Conservation (phyloP, 2,329 filamentous ascomycete species). For the Aureobasidium sp. region DNA sequence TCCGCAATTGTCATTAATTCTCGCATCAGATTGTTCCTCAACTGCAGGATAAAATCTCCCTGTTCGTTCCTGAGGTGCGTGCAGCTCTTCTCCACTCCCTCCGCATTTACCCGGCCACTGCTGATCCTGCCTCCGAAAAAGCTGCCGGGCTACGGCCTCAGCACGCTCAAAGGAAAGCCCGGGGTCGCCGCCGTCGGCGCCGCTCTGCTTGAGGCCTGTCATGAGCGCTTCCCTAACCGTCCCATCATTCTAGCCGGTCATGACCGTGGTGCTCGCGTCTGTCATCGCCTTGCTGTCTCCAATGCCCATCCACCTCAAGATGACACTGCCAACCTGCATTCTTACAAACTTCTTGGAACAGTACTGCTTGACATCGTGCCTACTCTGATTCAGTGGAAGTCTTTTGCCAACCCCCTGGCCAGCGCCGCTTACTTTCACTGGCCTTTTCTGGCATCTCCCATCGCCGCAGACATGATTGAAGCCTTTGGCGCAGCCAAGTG, state of each 20-base stretch:
- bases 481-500: conserved; percentile 38
- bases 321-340: conserved; percentile 10
- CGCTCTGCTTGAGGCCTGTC: conserved; percentile 37
- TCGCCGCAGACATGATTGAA: conserved; percentile 39
- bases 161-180: conserved; percentile 26
- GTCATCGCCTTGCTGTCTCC: conserved; percentile 44
- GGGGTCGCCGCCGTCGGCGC: conserved; percentile 34
- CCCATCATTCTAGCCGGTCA: conserved; percentile 43
- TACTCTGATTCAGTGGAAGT: conserved; percentile 40
- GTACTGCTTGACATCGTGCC: conserved; percentile 46
- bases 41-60: conserved; percentile 34
- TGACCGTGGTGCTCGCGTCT: conserved; percentile 45
- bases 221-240: conserved; percentile 28
- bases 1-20: background rate
- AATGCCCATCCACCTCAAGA: conserved; percentile 21
- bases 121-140: conserved; percentile 17
- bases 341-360: conserved; percentile 33
- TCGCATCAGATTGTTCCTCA: conserved; percentile 31
- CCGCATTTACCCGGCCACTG: background rate
- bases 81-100: background rate
- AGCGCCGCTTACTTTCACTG: conserved; percentile 43
- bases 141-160: conserved; percentile 43
- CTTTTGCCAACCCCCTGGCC: conserved; percentile 33
- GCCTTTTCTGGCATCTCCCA: conserved; percentile 44
- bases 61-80: conserved; percentile 38